Base-by-base conservation (phyloP, 164 flowering plant genomes). In the Aristolochia californica region DNA sequence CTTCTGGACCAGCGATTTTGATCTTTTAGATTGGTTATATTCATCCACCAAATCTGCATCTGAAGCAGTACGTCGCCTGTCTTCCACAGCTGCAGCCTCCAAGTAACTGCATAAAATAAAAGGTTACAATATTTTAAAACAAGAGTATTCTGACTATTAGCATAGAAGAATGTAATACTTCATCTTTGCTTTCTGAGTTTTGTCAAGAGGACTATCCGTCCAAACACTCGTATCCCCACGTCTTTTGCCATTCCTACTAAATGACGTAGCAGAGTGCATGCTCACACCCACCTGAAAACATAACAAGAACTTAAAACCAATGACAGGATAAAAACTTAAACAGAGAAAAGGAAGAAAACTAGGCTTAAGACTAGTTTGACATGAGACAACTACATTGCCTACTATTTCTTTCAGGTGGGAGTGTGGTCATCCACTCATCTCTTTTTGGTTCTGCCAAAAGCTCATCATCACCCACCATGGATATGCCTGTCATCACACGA, bases 371-470 rank as follows among this genome's bases (percentile, higher is more conserved):
- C n/a, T n/a, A n/a, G n/a, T n/a, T n/a, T n/a, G n/a, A n/a, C 18
- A 48, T 48, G 18, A 17, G 51, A 26, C 34, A 27, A 9, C 8
- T 28, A 25, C 28, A n/a, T 26, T 20, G 17, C 72, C 58, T 80
- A 88, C 95, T n/a, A 70, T 81, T 86, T 71, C 95, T 74, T 67
- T 93, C 98, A 34, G 97, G 98, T 64, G 98, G 96, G 38, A 88
- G 69, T 13, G 86, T 74, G 50, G 96, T 91, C 96, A n/a, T 91
- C 98, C 98, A 91, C 73, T 91, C 98, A 34, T 91, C 98, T 65
- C 98, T 79, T 65, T 66, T 68, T 38, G 72, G 83, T 26, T 78
- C 84, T 53, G 83, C 93, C 58, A 91, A 62, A 50, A 91, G 88
- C 63, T 79, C 82, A 62, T 91, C 98, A 80, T 91, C 96, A 57